phyloP scores from a whole-genome alignment of 2,329 filamentous ascomycete species.

The Trichothecium roseum region DNA sequence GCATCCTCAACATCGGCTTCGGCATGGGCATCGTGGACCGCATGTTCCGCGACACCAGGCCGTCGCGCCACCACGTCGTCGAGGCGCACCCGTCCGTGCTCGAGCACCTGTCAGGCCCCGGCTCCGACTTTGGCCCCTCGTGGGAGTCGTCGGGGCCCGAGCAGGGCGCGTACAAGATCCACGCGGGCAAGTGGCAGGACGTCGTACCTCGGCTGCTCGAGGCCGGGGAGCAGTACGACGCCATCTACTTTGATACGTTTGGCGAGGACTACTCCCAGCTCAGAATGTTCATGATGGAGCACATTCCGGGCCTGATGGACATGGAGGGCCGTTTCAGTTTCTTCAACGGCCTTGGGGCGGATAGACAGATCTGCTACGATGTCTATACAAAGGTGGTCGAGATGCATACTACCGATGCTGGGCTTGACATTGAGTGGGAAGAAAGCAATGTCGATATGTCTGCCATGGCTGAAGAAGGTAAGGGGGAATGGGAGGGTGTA shows the following conservation, averaged over 20 bases:
- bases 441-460: constrained; percentile 62
- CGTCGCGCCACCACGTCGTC: constrained; percentile 68
- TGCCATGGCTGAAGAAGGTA: constrained; percentile 51
- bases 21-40: constrained; percentile 84
- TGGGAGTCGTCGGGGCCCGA: constrained; percentile 47
- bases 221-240: constrained; percentile 64
- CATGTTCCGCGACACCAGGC: constrained; percentile 60
- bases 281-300: constrained; percentile 78
- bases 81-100: constrained; percentile 77
- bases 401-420: constrained; percentile 80
- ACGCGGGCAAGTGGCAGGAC: constrained; percentile 68
- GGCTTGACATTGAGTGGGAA: constrained; percentile 81
- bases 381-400: constrained; percentile 90
- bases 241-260: constrained; percentile 96
- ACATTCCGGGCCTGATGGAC: constrained; percentile 70
- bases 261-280: constrained; percentile 86
- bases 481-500: constrained; percentile 80
- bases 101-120: constrained; percentile 42
- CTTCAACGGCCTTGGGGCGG: constrained; percentile 85
- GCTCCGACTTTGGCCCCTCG: constrained; percentile 38
- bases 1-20: constrained; percentile 77
- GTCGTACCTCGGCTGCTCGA: constrained; percentile 59
- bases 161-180: constrained; percentile 61
- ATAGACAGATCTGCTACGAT: constrained; percentile 88
- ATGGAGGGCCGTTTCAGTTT: constrained; percentile 69